Evolutionary conservation across 1,139 yeast genomes (phyloP), one percentile per base, ranked within the genome.

Genomic region (Magnusiomyces clavatus): DNA sequence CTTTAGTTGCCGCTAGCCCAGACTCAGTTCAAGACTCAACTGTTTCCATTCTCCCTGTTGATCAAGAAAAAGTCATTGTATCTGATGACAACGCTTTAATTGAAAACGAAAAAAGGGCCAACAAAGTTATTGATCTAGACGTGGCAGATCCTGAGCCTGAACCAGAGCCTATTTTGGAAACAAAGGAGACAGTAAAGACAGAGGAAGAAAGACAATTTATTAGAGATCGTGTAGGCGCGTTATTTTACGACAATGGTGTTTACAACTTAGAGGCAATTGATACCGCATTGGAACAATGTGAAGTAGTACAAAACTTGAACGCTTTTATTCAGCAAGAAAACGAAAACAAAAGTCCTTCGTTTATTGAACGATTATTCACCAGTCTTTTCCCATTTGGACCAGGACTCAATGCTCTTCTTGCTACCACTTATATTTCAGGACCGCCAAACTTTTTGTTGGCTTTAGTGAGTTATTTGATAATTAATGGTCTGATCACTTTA

Each of bases 401-500:
- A 2, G 77, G 77, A 2, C 72, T 74, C 48, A 83, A 83, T 61
- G 77, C 87, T 0, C 47, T 83, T 10, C 61, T 82, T 43, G 87
- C 88, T 1, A 80, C 86, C 0, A 64, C 80, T 0, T 75, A 79
- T 59, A 77, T 82, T 44, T 79, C 85, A 6, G 78, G 83, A 0
- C 77, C 83, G 6, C 86, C 89, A 38, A 80, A 78, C 59, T 58
- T 80, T 43, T 64, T 81, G 36, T 66, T 82, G 29, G 76, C 77
- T 0, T 63, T 76, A 35, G 47, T 45, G 54, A 11, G 53, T 14
- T 10, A 16, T 31, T 14, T 37, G 6, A 4, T 5, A 24, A 24
- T 24, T 24, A 8, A 4, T 24, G n/a, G n/a, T 29, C 17, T 39
- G 29, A 37, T 31, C n/a, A 16, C 34, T 35, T 6, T 39, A n/a